phyloP scores from a whole-genome alignment of 192 early-diverging fungal species.

The Lunasporangiospora selenospora region DNA sequence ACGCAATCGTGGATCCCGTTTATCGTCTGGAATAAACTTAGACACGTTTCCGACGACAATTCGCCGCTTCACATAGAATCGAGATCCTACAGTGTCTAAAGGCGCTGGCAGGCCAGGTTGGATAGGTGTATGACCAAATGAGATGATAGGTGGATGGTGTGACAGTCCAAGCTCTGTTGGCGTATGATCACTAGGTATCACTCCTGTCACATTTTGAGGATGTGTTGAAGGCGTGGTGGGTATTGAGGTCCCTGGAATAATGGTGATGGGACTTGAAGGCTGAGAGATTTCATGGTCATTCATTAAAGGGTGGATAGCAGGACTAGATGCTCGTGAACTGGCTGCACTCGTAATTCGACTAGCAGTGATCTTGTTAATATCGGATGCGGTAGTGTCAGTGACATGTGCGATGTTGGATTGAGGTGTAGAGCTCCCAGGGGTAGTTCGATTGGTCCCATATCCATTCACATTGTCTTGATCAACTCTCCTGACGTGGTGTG shows the following conservation, averaged over 20 bases:
- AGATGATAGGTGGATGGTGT: conserved; percentile 39
- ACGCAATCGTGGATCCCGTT: conserved; percentile 59
- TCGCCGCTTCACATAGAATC: conserved; percentile 75
- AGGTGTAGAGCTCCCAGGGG: too few species aligned
- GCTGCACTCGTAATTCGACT: conserved; percentile 28
- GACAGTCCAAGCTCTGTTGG: background rate
- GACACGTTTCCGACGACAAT: conserved; percentile 79
- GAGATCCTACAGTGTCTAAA: conserved; percentile 60
- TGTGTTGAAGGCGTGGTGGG: background rate
- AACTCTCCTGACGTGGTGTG: conserved; percentile 10
- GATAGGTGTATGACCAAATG: conserved; percentile 37
- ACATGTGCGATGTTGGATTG: too few species aligned
- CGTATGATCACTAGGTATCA: too few species aligned
- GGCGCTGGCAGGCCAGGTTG: conserved; percentile 31
- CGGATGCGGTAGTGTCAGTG: too few species aligned
- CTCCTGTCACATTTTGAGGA: background rate
- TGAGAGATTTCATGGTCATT: conserved; percentile 27
- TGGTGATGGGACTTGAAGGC: conserved; percentile 18
- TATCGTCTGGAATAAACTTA: conserved; percentile 66
- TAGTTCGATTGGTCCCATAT: too few species aligned
- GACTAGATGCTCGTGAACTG: conserved; percentile 31
- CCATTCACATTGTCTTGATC: background rate
- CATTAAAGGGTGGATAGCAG: conserved; percentile 35
- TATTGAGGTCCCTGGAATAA: conserved; percentile 5
- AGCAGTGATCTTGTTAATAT: too few species aligned